Conservation (phyloP, 176 grass and related monocot species). For the Eragrostis curvula region DNA sequence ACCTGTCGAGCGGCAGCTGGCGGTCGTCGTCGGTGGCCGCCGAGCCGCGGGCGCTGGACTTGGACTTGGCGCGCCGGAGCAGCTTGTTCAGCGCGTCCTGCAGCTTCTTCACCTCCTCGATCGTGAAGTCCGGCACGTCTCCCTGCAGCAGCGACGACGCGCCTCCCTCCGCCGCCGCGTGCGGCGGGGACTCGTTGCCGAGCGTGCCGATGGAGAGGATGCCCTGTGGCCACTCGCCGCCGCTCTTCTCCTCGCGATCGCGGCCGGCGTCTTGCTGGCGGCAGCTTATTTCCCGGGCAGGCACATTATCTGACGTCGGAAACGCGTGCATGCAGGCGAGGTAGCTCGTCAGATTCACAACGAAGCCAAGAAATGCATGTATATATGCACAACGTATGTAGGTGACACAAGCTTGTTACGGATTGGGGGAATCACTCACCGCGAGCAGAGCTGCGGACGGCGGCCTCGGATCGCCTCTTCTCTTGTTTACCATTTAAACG, state of each 20-base stretch:
- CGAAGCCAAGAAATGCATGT: background rate
- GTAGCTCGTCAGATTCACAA: background rate
- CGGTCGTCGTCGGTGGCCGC: conserved; percentile 36
- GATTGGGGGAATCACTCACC: background rate
- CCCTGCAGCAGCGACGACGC: too few relatives aligned
- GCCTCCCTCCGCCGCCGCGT: background rate
- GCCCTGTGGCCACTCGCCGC: conserved; percentile 39
- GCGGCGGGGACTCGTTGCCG: conserved; percentile 49
- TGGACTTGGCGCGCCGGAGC: conserved; percentile 68
- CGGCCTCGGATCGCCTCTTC: conserved; percentile 53
- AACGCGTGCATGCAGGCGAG: conserved; percentile 4
- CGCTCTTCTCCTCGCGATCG: conserved; percentile 44
- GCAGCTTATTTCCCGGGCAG: conserved; percentile 34
- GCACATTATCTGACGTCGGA: conserved; percentile 42
- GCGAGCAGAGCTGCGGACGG: conserved; percentile 15
- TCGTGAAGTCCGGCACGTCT: conserved; percentile 74
- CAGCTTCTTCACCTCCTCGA: conserved; percentile 88
- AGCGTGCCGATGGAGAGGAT: conserved; percentile 92
- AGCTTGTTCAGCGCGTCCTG: conserved; percentile 87
- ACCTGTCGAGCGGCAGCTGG: conserved; percentile 81
- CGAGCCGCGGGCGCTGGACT: conserved; percentile 46
- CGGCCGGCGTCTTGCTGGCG: conserved; percentile 28
- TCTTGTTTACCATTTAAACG: conserved; percentile 65
- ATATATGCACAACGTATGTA: too few relatives aligned
- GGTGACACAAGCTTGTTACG: background rate